Evolutionary conservation across 495 filamentous ascomycete genomes (phyloP), one percentile per base, ranked within the genome.

Genomic region (Penicillium cosmopolitanum): DNA sequence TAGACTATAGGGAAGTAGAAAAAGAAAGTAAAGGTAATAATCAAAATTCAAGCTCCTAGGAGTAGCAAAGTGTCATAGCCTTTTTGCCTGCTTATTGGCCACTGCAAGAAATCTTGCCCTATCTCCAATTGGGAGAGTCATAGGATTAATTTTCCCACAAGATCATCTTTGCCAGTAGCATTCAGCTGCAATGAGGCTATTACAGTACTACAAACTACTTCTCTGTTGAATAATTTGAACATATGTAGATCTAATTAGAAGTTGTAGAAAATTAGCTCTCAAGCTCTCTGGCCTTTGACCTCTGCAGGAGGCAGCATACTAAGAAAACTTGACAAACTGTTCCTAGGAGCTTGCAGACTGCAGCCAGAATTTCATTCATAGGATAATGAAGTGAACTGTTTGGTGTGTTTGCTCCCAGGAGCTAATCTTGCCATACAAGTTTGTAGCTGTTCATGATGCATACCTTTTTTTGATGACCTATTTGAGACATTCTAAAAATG

Each of bases 401-500:
- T 4, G 1, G 40, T 2, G n/a, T 16, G 40, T 43, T 43, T 43
- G 40, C 40, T 43, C n/a, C 40, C n/a, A 43, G 40, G 40, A 43
- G 40, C n/a, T 43, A 43, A 18, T 43, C 2, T 15, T 43, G 40
- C 40, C 18, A 43, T 4, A n/a, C 40, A 43, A 43, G 10, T 43
- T 43, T 43, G 40, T 4, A 16, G 40, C 40, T 43, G n/a, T 43
- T 43, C 5, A 7, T 43, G 40, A 23, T 23, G 23, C 23, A 4
- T 23, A 23, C 2, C 23, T 23, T 43, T 43, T 43, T 15, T 43
- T 43, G 40, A 43, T 43, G 40, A n/a, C 1, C 1, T 4, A 43
- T 43, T 36, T 43, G 40, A 43, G 40, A 35, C n/a, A 7, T 43
- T 43, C 40, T 43, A 43, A 43, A 43, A 43, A 43, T 43, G 12